phyloP scores from a whole-genome alignment of 1,139 yeast species.

The Zygotorulaspora mrakii region DNA sequence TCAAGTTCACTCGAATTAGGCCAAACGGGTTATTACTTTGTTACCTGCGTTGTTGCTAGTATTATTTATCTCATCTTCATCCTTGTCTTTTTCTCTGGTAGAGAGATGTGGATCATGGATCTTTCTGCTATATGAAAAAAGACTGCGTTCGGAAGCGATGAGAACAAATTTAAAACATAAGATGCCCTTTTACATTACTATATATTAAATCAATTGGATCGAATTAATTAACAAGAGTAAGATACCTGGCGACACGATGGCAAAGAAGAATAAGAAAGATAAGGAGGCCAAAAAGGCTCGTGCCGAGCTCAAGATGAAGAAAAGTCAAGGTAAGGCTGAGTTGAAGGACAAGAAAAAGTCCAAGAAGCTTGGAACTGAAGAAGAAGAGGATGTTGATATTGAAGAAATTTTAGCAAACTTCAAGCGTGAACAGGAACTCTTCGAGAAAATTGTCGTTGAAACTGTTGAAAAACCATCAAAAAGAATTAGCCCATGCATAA shows the following conservation, averaged over 20 bases:
- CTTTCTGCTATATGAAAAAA: no score
- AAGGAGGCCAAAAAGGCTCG: constrained; percentile 92
- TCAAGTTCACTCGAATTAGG: no score
- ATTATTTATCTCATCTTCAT: no score
- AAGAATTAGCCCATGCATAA: constrained; percentile 71
- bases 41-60: no score
- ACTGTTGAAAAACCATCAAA: constrained; percentile 57
- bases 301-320: constrained; percentile 77
- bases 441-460: constrained; percentile 66
- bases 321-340: constrained; percentile 70
- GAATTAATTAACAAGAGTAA: no score
- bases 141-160: no score
- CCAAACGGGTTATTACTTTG: no score
- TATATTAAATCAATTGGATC: no score
- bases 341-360: constrained; percentile 70
- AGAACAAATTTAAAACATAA: no score
- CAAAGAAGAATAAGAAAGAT: constrained; percentile 78
- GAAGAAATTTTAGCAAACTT: constrained; percentile 78
- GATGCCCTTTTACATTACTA: no score
- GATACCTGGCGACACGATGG: constrained; percentile 58
- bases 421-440: constrained; percentile 74
- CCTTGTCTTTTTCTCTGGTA: no score
- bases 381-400: constrained; percentile 84
- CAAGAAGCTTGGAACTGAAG: constrained; percentile 71
- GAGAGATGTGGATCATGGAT: no score